A percentile compares a stretch with the other conserved stretches of the same genome.
Evolutionary conservation across 2,329 filamentous ascomycete genomes (phyloP).

Genomic region (Sordariomycetes sp.): DNA sequence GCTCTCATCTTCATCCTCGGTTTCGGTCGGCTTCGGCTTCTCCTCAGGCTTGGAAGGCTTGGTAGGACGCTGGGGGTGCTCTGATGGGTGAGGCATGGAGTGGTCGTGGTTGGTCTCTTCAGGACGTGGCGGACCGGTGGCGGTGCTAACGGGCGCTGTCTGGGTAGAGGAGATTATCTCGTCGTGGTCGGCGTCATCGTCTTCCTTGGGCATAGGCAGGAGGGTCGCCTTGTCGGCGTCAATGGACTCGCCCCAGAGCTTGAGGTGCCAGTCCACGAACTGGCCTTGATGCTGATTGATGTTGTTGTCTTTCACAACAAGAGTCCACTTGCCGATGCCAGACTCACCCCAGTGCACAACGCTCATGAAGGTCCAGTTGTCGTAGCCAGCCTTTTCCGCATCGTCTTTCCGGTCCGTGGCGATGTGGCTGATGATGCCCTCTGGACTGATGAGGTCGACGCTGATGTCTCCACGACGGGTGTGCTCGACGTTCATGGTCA

Average conservation of each 20-base stretch:
- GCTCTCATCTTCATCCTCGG: conserved; percentile 13
- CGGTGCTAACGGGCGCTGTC: conserved; percentile 47
- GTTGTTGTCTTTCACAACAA: conserved; percentile 77
- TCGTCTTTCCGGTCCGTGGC: conserved; percentile 68
- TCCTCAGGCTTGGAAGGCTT: conserved; percentile 18
- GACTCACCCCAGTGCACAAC: conserved; percentile 94
- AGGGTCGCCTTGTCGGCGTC: conserved; percentile 64
- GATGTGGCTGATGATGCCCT: conserved; percentile 74
- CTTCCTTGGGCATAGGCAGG: conserved; percentile 72
- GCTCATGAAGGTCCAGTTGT: conserved; percentile 98
- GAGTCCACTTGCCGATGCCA: conserved; percentile 81
- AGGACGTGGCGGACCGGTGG: conserved; percentile 40
- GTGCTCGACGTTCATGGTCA: conserved; percentile 95
- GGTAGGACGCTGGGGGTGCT: conserved; percentile 56
- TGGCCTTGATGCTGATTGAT: conserved; percentile 68
- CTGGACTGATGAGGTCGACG: conserved; percentile 81
- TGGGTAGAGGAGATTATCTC: conserved; percentile 30
- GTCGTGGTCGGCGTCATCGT: conserved; percentile 78
- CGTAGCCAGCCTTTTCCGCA: conserved; percentile 58
- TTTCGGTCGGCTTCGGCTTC: conserved; percentile 18
- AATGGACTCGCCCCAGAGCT: conserved; percentile 85
- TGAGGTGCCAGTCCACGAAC: conserved; percentile 87
- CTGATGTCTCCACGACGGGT: conserved; percentile 82
- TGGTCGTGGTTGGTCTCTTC: conserved; percentile 30
- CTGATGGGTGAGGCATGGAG: conserved; percentile 35